Evolutionary conservation across 768 basidiomycete genomes (phyloP).

Genomic region (Serpula lacrymans): DNA sequence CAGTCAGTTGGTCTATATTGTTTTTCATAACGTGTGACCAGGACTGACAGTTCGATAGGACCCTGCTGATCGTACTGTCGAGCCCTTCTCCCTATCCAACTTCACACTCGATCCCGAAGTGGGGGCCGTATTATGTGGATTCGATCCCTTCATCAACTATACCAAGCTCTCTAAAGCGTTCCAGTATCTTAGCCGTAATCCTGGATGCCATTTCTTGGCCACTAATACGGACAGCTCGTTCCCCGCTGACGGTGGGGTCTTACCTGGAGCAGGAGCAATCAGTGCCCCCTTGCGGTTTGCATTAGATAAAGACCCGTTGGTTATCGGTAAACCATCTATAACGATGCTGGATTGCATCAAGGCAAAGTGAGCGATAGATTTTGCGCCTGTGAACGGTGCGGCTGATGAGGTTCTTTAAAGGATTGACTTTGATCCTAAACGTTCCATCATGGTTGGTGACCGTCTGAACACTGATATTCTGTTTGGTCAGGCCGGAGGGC

Average conservation of each 20-base stretch:
- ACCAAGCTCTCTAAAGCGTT: conserved; percentile 93
- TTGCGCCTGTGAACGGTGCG: no score
- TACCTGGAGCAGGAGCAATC: conserved; percentile 85
- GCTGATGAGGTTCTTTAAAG: conserved; percentile 39
- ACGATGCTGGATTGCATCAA: conserved; percentile 94
- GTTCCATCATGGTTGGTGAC: conserved; percentile 96
- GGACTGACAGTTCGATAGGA: conserved; percentile 48
- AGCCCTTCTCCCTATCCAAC: conserved; percentile 57
- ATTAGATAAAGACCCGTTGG: conserved; percentile 64
- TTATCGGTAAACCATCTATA: conserved; percentile 87
- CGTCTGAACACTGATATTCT: conserved; percentile 93
- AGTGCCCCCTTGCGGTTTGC: conserved; percentile 79
- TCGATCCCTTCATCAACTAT: conserved; percentile 86
- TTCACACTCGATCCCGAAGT: conserved; percentile 77
- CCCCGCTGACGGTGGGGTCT: conserved; percentile 65
- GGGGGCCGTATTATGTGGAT: conserved; percentile 89
- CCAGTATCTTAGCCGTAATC: conserved; percentile 80
- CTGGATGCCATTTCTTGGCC: conserved; percentile 77
- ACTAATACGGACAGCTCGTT: conserved; percentile 95
- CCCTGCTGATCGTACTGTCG: conserved; percentile 76
- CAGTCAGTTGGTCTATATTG: conserved; percentile 51
- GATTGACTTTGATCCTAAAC: conserved; percentile 78
- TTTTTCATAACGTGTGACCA: neutral
- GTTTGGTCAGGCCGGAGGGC: conserved; percentile 85
- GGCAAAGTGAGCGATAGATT: conserved; percentile 54